phyloP scores from a whole-genome alignment of 2,329 filamentous ascomycete species.

The Helotiales sp. region DNA sequence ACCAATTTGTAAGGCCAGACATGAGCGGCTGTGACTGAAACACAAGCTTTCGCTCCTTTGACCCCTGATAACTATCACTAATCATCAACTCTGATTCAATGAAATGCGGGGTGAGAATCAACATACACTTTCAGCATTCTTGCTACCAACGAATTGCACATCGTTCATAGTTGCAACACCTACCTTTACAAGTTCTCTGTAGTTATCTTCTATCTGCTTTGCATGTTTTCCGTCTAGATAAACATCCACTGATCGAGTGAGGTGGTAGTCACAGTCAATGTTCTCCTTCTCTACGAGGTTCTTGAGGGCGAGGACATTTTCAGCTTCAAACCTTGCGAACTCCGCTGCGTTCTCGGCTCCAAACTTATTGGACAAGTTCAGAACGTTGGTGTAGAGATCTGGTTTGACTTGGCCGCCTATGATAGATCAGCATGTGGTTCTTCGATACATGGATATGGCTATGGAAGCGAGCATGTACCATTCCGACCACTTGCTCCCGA shows the following conservation, averaged over 20 bases:
- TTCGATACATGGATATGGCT: background rate
- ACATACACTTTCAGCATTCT: constrained; percentile 20
- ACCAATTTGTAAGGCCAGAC: constrained; percentile 63
- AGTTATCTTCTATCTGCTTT: constrained; percentile 6
- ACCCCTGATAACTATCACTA: constrained; percentile 21
- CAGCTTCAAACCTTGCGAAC: constrained; percentile 40
- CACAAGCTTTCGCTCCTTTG: constrained; percentile 24
- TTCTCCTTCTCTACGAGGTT: constrained; percentile 40
- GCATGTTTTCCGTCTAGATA: constrained; percentile 16
- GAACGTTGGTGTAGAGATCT: background rate
- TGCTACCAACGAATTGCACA: constrained; percentile 6
- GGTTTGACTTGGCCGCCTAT: background rate
- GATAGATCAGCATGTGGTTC: background rate
- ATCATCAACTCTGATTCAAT: background rate
- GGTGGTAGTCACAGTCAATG: constrained; percentile 42
- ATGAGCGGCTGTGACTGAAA: constrained; percentile 22
- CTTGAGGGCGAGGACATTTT: constrained; percentile 40
- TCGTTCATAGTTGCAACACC: constrained; percentile 11
- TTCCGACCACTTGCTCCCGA: constrained; percentile 43
- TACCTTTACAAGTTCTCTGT: constrained; percentile 16
- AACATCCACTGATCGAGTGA: constrained; percentile 18
- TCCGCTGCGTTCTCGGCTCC: constrained; percentile 39
- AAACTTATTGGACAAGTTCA: background rate
- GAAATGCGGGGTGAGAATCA: background rate
- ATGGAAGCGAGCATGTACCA: no score